phyloP scores from a whole-genome alignment of 495 filamentous ascomycete genomes.

The Neurospora sublineolata region DNA sequence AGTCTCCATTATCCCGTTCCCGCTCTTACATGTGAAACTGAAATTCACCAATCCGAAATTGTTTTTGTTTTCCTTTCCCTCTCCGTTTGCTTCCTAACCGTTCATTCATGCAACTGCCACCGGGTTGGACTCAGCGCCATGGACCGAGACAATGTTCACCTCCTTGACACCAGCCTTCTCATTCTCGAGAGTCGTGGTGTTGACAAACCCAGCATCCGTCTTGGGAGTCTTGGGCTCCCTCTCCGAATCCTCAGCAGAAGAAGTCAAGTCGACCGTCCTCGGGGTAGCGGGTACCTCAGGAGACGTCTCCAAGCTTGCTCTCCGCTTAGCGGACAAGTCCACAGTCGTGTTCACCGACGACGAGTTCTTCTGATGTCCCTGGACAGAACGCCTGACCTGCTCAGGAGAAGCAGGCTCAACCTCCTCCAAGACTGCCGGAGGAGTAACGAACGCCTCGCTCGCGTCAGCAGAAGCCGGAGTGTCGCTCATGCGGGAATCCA shows the following conservation, averaged over 20 bases:
- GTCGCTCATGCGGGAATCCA: slow-evolving; percentile 7
- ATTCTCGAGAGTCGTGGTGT: neutral
- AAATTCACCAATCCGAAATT: neutral
- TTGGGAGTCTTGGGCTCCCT: slow-evolving; percentile 21
- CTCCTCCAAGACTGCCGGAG: slow-evolving; percentile 2
- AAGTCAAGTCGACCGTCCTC: slow-evolving; percentile 11
- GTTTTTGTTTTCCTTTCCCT: neutral
- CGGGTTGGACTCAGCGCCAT: neutral
- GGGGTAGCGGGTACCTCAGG: slow-evolving; percentile 8
- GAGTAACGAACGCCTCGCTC: slow-evolving; percentile 4
- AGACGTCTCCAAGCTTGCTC: neutral
- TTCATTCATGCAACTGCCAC: slow-evolving; percentile 5
- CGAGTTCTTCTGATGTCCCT: slow-evolving; percentile 19
- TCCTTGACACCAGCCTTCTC: slow-evolving; percentile 3
- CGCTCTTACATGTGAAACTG: neutral
- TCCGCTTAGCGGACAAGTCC: neutral
- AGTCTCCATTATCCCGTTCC: neutral
- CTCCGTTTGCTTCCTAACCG: neutral
- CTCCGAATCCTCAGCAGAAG: slow-evolving; percentile 21
- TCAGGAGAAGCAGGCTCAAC: neutral
- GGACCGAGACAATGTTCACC: slow-evolving; percentile 5
- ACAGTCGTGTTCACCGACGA: slow-evolving; percentile 22
- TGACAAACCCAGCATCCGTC: slow-evolving; percentile 8
- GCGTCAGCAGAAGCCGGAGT: slow-evolving; percentile 1
- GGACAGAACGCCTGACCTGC: neutral